Evolutionary conservation across 2,329 filamentous ascomycete species (phyloP).

Genomic region (Blastomyces silverae): DNA sequence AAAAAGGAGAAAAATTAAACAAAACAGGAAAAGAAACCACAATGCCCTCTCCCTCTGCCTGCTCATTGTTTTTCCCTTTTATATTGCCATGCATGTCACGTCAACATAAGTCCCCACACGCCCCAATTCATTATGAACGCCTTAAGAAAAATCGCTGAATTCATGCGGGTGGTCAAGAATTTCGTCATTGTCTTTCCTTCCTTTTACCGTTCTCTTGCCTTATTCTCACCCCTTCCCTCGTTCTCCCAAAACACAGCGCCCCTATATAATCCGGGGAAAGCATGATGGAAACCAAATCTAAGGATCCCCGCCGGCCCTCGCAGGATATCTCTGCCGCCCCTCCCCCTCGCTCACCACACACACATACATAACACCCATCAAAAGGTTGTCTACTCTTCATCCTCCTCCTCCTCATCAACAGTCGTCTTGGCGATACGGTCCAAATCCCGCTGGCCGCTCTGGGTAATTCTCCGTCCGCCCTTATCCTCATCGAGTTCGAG

Average conservation of each 20-base stretch:
- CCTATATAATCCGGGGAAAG: neutral
- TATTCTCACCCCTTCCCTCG: neutral
- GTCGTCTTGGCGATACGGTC: slow-evolving; percentile 84
- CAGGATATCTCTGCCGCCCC: slow-evolving; percentile 1
- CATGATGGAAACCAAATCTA: slow-evolving; percentile 9
- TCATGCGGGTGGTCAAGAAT: slow-evolving; percentile 4
- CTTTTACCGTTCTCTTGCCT: neutral
- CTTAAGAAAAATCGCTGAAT: slow-evolving; percentile 11
- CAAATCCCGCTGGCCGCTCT: slow-evolving; percentile 97
- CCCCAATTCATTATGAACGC: slow-evolving; percentile 12
- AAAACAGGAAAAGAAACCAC: slow-evolving; percentile 7
- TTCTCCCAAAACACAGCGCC: neutral
- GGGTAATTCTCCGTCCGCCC: slow-evolving; percentile 96
- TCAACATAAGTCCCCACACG: slow-evolving; percentile 7
- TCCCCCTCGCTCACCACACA: neutral
- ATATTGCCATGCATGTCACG: slow-evolving; percentile 7
- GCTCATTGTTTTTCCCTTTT: neutral
- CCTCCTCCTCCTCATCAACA: slow-evolving; percentile 42
- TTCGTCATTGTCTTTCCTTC: neutral
- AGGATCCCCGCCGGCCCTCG: slow-evolving; percentile 3
- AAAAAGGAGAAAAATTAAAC: slow-evolving; percentile 3
- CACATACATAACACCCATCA: neutral
- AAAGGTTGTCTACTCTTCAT: slow-evolving; percentile 24
- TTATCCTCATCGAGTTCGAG: slow-evolving; percentile 97
- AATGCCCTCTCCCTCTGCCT: neutral